A percentile compares a stretch with the other conserved stretches of the same genome.
Conservation (phyloP, 352 stramenopile genomes). For the Nothophytophthora sp. region DNA sequence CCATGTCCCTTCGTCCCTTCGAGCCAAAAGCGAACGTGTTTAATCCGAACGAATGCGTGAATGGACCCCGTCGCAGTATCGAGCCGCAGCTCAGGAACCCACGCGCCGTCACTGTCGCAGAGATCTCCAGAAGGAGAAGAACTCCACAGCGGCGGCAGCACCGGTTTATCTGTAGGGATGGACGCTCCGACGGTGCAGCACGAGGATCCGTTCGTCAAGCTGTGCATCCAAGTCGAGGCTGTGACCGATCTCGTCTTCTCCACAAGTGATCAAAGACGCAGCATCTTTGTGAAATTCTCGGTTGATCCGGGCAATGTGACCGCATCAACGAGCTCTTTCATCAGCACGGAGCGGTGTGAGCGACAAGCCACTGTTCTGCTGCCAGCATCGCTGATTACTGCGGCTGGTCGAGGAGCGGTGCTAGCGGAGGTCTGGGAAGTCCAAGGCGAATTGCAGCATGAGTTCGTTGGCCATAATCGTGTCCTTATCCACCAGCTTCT, state of each 20-base stretch:
- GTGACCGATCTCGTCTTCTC: background rate
- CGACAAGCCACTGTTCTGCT: background rate
- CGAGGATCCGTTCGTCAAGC: no score
- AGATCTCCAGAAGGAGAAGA: no score
- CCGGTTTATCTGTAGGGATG: no score
- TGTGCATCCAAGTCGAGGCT: background rate
- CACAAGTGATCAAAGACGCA: background rate
- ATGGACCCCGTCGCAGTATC: constrained; percentile 6
- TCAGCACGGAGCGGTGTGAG: background rate
- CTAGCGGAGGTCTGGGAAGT: background rate
- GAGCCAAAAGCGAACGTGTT: background rate
- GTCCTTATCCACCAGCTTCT: background rate
- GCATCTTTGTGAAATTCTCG: background rate
- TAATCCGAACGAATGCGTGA: background rate
- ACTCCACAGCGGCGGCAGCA: no score
- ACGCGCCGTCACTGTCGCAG: no score
- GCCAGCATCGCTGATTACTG: background rate
- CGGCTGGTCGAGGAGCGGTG: background rate
- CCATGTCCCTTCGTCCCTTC: constrained; percentile 14
- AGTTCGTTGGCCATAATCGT: background rate
- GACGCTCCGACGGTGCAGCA: background rate
- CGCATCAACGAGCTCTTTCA: background rate
- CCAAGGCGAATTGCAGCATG: background rate
- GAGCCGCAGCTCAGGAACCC: no score
- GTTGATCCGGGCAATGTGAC: constrained; percentile 3